Percentiles rank a stretch among this genome's conserved stretches.
Evolutionary conservation across 371 early-diverging fungal species (phyloP).

Genomic region (Gilbertella persicaria): DNA sequence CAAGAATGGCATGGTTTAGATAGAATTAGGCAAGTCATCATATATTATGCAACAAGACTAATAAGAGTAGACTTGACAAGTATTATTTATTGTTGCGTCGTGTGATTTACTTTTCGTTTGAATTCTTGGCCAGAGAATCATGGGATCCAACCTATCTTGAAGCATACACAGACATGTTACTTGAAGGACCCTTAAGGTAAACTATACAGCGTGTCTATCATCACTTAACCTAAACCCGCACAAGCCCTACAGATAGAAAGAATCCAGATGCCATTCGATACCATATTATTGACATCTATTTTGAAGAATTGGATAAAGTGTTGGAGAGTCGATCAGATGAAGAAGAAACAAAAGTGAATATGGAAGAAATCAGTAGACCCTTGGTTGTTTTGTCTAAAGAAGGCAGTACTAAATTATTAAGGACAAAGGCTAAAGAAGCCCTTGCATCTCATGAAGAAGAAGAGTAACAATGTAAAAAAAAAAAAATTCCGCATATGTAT

Average conservation of each 20-base stretch:
- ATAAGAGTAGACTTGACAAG: constrained; percentile 73
- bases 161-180: constrained; percentile 61
- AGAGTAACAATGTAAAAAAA: constrained; percentile 25
- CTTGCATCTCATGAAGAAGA: constrained; percentile 29
- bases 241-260: constrained; percentile 59
- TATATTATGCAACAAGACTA: neutral
- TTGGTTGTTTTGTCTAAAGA: constrained; percentile 61
- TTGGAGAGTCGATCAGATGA: constrained; percentile 46
- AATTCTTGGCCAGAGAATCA: constrained; percentile 62
- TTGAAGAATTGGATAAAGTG: constrained; percentile 78
- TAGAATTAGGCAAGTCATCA: constrained; percentile 64
- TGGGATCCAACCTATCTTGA: constrained; percentile 68
- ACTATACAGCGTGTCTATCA: too few relatives aligned
- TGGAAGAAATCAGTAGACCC: constrained; percentile 67
- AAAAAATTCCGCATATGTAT: too few relatives aligned
- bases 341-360: constrained; percentile 53
- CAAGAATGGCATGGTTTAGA: constrained; percentile 89
- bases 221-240: constrained; percentile 2
- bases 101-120: constrained; percentile 69
- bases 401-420: constrained; percentile 52
- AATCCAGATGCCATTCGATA: constrained; percentile 79
- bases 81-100: constrained; percentile 81
- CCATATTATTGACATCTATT: constrained; percentile 80
- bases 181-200: constrained; percentile 74
- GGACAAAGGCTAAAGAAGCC: constrained; percentile 57